phyloP scores from a whole-genome alignment of 1,284 basidiomycete species.

The Limonomyces culmigenus region DNA sequence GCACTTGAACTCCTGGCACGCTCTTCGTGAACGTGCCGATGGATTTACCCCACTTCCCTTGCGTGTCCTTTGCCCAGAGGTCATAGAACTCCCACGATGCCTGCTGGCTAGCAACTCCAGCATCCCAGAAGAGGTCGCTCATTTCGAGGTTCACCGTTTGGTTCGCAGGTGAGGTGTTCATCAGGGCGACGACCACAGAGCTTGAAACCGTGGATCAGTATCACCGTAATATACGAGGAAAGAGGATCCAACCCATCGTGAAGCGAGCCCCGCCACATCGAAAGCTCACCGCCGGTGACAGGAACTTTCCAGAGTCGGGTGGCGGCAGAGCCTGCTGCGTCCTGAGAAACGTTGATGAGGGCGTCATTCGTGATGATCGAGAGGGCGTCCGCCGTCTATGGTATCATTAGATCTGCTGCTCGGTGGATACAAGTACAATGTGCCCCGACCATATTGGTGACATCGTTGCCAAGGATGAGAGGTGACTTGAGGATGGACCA shows the following conservation, averaged over 20 bases:
- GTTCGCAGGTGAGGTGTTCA: constrained; percentile 18
- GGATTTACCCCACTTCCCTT: constrained; percentile 17
- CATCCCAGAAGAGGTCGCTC: constrained; percentile 18
- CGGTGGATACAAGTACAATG: neutral
- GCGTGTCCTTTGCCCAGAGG: constrained; percentile 19
- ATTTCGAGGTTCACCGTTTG: constrained; percentile 16
- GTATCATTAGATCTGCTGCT: neutral
- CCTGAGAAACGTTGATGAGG: constrained; percentile 17
- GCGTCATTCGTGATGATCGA: constrained; percentile 19
- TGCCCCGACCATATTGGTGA: constrained; percentile 18
- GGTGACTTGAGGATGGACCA: constrained; percentile 25
- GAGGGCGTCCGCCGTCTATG: constrained; percentile 16
- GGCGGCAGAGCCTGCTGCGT: constrained; percentile 13
- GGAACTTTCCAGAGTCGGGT: constrained; percentile 16
- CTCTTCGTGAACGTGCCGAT: constrained; percentile 14
- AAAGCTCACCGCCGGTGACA: constrained; percentile 13
- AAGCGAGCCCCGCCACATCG: constrained; percentile 16
- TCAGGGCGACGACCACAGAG: constrained; percentile 17
- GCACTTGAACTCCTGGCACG: constrained; percentile 12
- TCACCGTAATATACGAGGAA: neutral
- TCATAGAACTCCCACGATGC: constrained; percentile 17
- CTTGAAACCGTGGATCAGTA: constrained; percentile 5
- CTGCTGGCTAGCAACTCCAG: constrained; percentile 13
- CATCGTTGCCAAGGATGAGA: constrained; percentile 22
- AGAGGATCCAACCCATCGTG: constrained; percentile 15